Percentiles rank a stretch among this genome's conserved stretches.
Conservation (phyloP, 106 monocot species). For the Dendrobium officinale region DNA sequence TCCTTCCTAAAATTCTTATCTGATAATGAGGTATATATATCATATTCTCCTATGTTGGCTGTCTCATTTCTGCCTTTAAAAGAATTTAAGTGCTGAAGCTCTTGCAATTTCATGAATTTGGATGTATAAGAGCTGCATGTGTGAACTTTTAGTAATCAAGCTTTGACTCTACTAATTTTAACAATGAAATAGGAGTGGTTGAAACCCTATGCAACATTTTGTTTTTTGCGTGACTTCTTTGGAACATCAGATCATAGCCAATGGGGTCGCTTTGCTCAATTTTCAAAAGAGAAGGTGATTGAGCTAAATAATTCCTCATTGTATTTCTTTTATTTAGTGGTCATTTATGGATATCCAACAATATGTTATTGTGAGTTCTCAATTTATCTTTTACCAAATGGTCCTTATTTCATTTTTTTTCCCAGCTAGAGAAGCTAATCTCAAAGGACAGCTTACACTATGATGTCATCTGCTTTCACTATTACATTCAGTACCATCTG, state of each 20-base stretch:
- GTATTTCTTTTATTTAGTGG: neutral
- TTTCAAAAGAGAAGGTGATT: constrained; percentile 69
- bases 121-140: neutral
- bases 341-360: neutral
- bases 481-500: constrained; percentile 90
- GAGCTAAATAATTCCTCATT: neutral
- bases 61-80: neutral
- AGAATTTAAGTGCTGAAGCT: neutral
- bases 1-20: constrained; percentile 67
- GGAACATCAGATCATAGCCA: constrained; percentile 93
- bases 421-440: constrained; percentile 80
- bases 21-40: constrained; percentile 67
- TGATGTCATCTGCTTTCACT: constrained; percentile 80
- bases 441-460: constrained; percentile 69
- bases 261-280: constrained; percentile 78
- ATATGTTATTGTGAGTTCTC: neutral
- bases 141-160: neutral
- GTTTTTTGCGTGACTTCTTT: constrained; percentile 86
- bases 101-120: neutral
- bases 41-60: neutral
- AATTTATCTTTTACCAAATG: neutral
- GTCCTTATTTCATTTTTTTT: constrained; percentile 3
- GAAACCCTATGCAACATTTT: constrained; percentile 88
- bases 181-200: constrained; percentile 68
- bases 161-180: constrained; percentile 9